phyloP scores from a whole-genome alignment of 495 filamentous ascomycete genomes.

The Penicillium chermesinum region DNA sequence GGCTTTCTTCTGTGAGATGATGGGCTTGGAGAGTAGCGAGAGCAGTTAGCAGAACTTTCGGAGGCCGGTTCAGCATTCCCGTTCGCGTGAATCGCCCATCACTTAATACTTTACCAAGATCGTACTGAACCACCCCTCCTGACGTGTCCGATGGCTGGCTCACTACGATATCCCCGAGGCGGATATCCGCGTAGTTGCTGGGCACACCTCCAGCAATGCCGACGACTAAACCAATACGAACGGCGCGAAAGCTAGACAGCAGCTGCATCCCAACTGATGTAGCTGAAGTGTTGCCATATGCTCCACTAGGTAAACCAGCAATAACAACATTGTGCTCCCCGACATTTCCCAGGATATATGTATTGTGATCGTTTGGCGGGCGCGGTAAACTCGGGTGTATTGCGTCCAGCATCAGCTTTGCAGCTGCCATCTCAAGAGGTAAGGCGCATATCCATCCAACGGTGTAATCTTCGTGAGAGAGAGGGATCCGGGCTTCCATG shows the following conservation, averaged over 20 bases:
- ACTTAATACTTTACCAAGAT: constrained; percentile 29
- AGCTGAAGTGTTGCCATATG: constrained; percentile 16
- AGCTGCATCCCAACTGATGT: constrained; percentile 31
- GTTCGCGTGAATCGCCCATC: constrained; percentile 25
- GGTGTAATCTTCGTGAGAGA: constrained; percentile 20
- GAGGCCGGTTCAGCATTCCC: constrained; percentile 28
- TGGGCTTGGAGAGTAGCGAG: constrained; percentile 11
- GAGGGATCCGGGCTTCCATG: constrained; percentile 4
- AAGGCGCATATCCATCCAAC: constrained; percentile 32
- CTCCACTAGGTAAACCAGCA: constrained; percentile 23
- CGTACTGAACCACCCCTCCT: constrained; percentile 40
- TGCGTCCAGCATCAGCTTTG: constrained; percentile 32
- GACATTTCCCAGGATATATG: constrained; percentile 30
- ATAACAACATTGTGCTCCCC: constrained; percentile 30
- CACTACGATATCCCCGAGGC: constrained; percentile 43
- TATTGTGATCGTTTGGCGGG: constrained; percentile 26
- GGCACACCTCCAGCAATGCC: constrained; percentile 34
- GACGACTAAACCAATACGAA: constrained; percentile 40
- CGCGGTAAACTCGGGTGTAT: constrained; percentile 13
- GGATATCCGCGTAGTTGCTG: constrained; percentile 28
- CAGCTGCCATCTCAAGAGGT: constrained; percentile 28
- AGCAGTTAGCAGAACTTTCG: constrained; percentile 20
- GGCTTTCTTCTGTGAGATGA: constrained; percentile 12
- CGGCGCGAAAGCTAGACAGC: constrained; percentile 24
- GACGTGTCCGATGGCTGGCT: constrained; percentile 24